A percentile compares a stretch with the other conserved stretches of the same genome.
These are phyloP conservation scores for Verticillium isaacii DNA, from an alignment of 2,329 filamentous ascomycete genomes.

Conservation along the genomic window DNA sequence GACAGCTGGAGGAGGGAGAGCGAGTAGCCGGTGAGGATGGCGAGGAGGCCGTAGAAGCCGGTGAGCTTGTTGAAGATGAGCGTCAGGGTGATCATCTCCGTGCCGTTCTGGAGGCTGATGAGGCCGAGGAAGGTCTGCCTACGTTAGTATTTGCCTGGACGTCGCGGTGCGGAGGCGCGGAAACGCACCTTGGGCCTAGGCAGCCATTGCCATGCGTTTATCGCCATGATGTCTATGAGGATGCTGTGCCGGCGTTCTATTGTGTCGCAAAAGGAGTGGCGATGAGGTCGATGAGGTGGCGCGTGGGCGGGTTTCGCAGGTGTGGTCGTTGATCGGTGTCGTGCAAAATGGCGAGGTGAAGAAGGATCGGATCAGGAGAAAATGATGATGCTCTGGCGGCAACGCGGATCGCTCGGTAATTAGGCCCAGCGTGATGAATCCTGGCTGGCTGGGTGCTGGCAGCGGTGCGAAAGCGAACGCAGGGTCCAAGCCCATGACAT, in stretches of 20 bases:
- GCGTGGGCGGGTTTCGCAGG: not conserved
- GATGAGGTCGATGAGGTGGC: not conserved
- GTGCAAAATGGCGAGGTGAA: not conserved
- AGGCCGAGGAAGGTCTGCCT: constrained; percentile 75
- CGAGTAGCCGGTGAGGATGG: constrained; percentile 79
- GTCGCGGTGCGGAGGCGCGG: not conserved
- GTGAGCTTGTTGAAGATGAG: constrained; percentile 90
- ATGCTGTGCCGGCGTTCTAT: not conserved
- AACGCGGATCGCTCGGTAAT: constrained; percentile 1
- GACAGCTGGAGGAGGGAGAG: constrained; percentile 80
- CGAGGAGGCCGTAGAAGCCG: constrained; percentile 84
- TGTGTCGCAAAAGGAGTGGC: not conserved
- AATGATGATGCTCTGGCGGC: not conserved
- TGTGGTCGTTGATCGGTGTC: not conserved
- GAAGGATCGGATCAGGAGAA: not conserved
- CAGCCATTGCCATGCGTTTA: constrained; percentile 15
- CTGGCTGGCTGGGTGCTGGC: not conserved
- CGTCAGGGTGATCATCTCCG: constrained; percentile 77
- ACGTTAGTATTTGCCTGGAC: not conserved
- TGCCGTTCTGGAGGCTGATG: constrained; percentile 81
- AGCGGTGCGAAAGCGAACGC: not conserved
- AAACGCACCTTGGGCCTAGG: constrained; percentile 21
- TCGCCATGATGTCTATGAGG: constrained; percentile 3
- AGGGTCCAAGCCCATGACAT: constrained; percentile 2
- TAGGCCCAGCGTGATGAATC: not conserved